Evolutionary conservation across 73 alveolate genomes (phyloP).

Genomic region (Durusdinium trenchii): DNA sequence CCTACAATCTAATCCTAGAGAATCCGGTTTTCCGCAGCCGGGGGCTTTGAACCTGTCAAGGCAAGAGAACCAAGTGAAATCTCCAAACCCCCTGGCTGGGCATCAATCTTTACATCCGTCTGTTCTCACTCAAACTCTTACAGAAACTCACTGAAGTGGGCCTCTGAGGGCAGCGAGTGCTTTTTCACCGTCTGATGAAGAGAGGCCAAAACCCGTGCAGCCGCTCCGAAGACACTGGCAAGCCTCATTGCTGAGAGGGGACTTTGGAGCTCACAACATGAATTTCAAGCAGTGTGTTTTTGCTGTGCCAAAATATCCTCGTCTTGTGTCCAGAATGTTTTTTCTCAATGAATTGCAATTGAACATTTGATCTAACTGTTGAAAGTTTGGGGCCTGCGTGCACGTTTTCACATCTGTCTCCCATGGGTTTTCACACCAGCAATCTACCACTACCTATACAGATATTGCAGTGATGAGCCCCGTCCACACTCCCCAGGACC

Average conservation of each 20-base stretch:
- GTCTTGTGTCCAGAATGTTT: no score
- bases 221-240: conserved; percentile 22
- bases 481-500: no score
- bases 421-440: no score
- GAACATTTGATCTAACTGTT: no score
- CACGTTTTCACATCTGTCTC: no score
- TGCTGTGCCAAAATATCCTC: no score
- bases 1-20: not conserved
- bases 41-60: not conserved
- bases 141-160: not conserved
- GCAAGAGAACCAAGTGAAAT: not conserved
- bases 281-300: no score
- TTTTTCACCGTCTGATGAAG: conserved; percentile 59
- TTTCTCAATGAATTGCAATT: no score
- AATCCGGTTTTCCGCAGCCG: not conserved
- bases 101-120: not conserved
- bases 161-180: conserved; percentile 36
- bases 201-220: conserved; percentile 48
- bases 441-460: no score
- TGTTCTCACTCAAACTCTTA: not conserved
- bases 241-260: not conserved
- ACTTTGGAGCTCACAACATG: no score
- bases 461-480: no score
- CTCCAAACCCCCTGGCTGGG: not conserved
- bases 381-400: no score